Evolutionary conservation across 208 protist genomes (phyloP).

Genomic region (Trypanosoma melophagium): DNA sequence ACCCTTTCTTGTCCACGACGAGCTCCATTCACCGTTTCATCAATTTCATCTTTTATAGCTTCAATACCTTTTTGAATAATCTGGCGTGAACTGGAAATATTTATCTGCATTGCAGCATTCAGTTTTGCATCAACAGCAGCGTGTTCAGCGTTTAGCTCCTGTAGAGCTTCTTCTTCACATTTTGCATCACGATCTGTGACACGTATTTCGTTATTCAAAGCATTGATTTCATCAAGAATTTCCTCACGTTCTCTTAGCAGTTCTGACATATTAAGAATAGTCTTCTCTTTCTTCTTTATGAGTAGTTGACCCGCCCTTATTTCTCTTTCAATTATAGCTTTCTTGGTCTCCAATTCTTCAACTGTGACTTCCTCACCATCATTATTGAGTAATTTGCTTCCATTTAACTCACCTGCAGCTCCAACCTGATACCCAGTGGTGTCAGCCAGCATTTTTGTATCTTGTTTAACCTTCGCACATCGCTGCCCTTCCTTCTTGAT

Average conservation of each 20-base stretch:
- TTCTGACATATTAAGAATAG: slow-evolving; percentile 43
- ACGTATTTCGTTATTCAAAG: slow-evolving; percentile 80
- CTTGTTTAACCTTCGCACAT: slow-evolving; percentile 19
- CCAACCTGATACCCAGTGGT: slow-evolving; percentile 44
- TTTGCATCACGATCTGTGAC: slow-evolving; percentile 65
- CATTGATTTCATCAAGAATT: slow-evolving; percentile 66
- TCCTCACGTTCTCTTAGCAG: slow-evolving; percentile 46
- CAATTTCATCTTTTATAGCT: slow-evolving; percentile 51
- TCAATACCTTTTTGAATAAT: slow-evolving; percentile 61
- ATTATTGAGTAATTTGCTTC: not conserved
- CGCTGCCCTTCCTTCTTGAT: slow-evolving; percentile 53
- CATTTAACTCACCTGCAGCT: slow-evolving; percentile 19
- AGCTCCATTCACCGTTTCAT: slow-evolving; percentile 52
- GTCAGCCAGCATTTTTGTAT: slow-evolving; percentile 33
- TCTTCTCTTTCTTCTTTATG: slow-evolving; percentile 63
- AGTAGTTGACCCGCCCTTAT: slow-evolving; percentile 52
- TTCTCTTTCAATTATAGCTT: slow-evolving; percentile 60
- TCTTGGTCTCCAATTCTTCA: slow-evolving; percentile 50
- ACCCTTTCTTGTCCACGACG: slow-evolving; percentile 77
- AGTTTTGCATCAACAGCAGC: slow-evolving; percentile 53
- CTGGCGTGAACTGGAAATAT: slow-evolving; percentile 40
- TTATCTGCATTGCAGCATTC: slow-evolving; percentile 34
- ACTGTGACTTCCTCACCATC: slow-evolving; percentile 30
- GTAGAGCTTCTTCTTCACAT: slow-evolving; percentile 50
- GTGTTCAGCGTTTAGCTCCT: slow-evolving; percentile 46